These are phyloP conservation scores for Blastobotrys peoriensis DNA, from an alignment of 805 yeast species.

Conservation along the genomic window DNA sequence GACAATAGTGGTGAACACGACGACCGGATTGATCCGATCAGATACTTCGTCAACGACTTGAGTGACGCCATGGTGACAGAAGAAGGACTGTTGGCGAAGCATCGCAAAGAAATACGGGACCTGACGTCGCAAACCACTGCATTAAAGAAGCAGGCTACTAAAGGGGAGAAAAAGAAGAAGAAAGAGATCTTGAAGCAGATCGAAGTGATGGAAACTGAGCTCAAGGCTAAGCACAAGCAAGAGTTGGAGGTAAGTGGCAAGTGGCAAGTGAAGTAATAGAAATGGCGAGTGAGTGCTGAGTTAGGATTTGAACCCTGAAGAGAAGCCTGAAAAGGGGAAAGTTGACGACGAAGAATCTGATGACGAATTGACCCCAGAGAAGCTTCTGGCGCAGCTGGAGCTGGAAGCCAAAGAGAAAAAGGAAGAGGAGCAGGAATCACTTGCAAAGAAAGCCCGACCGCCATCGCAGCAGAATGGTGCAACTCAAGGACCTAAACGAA, in stretches of 20 bases:
- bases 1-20: no score
- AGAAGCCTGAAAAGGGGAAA: not conserved
- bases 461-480: not conserved
- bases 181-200: constrained; percentile 60
- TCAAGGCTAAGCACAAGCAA: constrained; percentile 47
- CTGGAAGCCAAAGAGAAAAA: constrained; percentile 32
- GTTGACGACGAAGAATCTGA: constrained; percentile 32
- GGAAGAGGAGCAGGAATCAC: constrained; percentile 10
- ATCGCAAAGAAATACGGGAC: constrained; percentile 63
- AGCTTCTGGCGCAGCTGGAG: constrained; percentile 54
- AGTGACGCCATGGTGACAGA: constrained; percentile 36
- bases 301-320: not conserved
- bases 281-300: not conserved
- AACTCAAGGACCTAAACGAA: constrained; percentile 41
- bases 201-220: constrained; percentile 48
- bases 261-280: not conserved
- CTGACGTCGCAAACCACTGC: constrained; percentile 63
- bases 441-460: constrained; percentile 2
- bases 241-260: constrained; percentile 38
- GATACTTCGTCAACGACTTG: no score
- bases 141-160: constrained; percentile 76
- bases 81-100: constrained; percentile 53
- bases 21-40: no score
- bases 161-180: constrained; percentile 50
- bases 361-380: constrained; percentile 60